These are phyloP conservation scores for Poa annua DNA, from an alignment of 176 grass and related monocot genomes.

Conservation along the genomic window DNA sequence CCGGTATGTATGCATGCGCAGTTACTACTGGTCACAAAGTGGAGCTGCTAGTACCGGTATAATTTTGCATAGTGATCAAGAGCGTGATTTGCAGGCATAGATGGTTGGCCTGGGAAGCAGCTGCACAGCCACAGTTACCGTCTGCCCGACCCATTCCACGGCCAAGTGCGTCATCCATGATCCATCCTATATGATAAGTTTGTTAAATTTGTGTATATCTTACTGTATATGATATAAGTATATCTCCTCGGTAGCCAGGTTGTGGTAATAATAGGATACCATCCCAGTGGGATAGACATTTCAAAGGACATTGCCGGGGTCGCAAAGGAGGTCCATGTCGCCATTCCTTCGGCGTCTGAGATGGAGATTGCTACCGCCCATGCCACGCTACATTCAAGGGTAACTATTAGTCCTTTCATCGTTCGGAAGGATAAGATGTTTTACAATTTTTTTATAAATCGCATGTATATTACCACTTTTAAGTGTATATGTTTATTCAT, in stretches of 20 bases:
- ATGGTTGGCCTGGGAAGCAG: constrained; percentile 61
- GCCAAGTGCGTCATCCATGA: background rate
- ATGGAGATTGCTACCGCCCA: background rate
- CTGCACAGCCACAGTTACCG: constrained; percentile 71
- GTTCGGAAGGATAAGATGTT: no score
- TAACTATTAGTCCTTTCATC: background rate
- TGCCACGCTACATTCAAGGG: constrained; percentile 58
- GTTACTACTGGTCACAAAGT: no score
- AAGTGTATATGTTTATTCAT: no score
- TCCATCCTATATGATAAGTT: background rate
- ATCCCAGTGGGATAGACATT: constrained; percentile 63
- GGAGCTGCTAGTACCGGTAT: background rate
- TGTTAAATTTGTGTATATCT: no score
- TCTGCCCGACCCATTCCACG: constrained; percentile 50
- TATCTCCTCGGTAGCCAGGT: constrained; percentile 20
- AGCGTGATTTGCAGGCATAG: constrained; percentile 31
- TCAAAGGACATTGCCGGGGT: constrained; percentile 52
- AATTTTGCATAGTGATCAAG: background rate
- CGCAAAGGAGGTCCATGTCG: constrained; percentile 69
- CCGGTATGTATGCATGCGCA: constrained; percentile 34
- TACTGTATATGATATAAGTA: no score
- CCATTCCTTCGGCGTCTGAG: background rate
- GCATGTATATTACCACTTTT: no score
- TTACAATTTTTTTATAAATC: no score
- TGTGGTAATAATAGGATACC: constrained; percentile 61